phyloP scores from a whole-genome alignment of 306 rosid species.

The Prunus armeniaca region DNA sequence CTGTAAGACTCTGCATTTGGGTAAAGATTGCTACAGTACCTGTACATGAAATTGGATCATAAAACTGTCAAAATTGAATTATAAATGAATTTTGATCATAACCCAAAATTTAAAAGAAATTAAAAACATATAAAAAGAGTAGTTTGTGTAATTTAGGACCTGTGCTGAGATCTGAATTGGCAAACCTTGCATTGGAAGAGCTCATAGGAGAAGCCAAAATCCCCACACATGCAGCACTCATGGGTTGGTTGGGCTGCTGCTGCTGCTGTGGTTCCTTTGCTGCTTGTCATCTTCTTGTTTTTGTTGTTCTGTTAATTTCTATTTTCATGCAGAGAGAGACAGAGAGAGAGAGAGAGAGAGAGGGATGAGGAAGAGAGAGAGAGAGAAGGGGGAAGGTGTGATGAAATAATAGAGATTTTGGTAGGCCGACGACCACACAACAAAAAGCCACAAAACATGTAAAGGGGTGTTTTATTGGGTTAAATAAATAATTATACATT shows the following conservation, averaged over 20 bases:
- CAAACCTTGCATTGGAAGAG: conserved; percentile 82
- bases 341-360: not conserved
- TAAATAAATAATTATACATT: not conserved
- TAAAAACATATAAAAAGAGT: not conserved
- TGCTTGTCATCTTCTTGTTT: conserved; percentile 35
- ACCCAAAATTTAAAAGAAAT: not conserved
- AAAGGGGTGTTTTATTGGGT: not conserved
- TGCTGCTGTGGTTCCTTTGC: conserved; percentile 26
- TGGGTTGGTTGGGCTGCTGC: conserved; percentile 11
- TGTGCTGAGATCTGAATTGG: conserved; percentile 97
- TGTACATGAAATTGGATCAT: conserved; percentile 16
- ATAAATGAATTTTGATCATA: not conserved
- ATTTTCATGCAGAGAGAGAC: not conserved
- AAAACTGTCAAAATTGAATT: not conserved
- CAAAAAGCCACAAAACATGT: conserved; percentile 35
- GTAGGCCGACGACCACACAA: conserved; percentile 34
- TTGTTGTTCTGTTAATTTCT: not conserved
- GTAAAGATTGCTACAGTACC: conserved; percentile 87
- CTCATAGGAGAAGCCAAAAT: conserved; percentile 78
- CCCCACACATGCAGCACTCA: conserved; percentile 99
- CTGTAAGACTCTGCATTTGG: conserved; percentile 51
- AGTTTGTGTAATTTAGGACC: conserved; percentile 26
- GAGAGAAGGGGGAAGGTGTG: conserved; percentile 5
- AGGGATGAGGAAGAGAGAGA: not conserved
- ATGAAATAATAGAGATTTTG: not conserved